A percentile compares a stretch with the other conserved stretches of the same genome.
phyloP scores from a whole-genome alignment of 2,329 filamentous ascomycete genomes.

The Colletotrichum paranaense region DNA sequence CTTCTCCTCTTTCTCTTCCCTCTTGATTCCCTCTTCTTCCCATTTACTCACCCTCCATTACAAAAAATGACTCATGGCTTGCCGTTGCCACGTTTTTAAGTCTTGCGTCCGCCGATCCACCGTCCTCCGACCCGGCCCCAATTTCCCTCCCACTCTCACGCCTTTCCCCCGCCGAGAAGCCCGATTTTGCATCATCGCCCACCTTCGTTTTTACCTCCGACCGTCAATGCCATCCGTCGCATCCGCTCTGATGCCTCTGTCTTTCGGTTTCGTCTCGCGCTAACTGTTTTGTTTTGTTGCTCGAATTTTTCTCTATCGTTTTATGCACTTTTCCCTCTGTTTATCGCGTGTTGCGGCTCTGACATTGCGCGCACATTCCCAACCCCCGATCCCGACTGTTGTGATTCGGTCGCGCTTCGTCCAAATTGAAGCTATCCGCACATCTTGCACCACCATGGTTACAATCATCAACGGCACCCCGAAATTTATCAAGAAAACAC shows the following conservation, averaged over 20 bases:
- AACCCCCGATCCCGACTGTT: background rate
- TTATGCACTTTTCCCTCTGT: background rate
- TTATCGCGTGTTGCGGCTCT: background rate
- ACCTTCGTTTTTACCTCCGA: slow-evolving; percentile 1
- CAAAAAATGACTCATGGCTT: slow-evolving; percentile 18
- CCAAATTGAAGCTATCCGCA: slow-evolving; percentile 37
- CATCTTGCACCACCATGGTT: slow-evolving; percentile 31
- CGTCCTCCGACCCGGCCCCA: slow-evolving; percentile 18
- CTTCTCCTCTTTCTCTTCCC: slow-evolving; percentile 24
- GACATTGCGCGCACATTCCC: slow-evolving; percentile 10
- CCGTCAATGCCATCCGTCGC: slow-evolving; percentile 25
- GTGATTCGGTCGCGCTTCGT: slow-evolving; percentile 12
- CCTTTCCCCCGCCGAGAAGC: slow-evolving; percentile 32
- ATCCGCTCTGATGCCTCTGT: slow-evolving; percentile 12
- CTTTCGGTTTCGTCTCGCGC: slow-evolving; percentile 12
- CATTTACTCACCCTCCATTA: slow-evolving; percentile 34
- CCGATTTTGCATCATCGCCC: slow-evolving; percentile 23
- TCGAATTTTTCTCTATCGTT: slow-evolving; percentile 17
- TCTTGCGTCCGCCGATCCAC: slow-evolving; percentile 15
- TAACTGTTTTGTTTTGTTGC: background rate
- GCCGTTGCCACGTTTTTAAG: slow-evolving; percentile 15
- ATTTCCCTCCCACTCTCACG: slow-evolving; percentile 24
- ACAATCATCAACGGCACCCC: slow-evolving; percentile 6
- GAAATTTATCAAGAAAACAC: slow-evolving; percentile 6
- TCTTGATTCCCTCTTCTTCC: slow-evolving; percentile 15